These are phyloP conservation scores for Isabelozyma gotoi DNA, from an alignment of 805 yeast species.

Conservation along the genomic window DNA sequence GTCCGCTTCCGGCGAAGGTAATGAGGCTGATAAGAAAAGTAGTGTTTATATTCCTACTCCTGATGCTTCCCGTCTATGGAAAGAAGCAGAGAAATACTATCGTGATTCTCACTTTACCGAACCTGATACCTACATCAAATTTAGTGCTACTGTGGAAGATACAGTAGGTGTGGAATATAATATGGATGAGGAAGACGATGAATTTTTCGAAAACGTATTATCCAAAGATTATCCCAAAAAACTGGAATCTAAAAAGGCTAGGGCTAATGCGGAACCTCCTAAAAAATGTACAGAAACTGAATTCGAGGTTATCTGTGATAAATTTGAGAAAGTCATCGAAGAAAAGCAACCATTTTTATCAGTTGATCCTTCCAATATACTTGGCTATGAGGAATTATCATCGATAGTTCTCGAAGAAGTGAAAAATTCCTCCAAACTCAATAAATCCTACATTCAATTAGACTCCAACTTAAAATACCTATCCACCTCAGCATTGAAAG, in stretches of 20 bases:
- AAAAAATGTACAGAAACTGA: slow-evolving; percentile 69
- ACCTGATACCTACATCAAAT: slow-evolving; percentile 81
- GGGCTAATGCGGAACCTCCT: slow-evolving; percentile 14
- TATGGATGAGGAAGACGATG: slow-evolving; percentile 88
- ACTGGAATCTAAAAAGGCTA: slow-evolving; percentile 8
- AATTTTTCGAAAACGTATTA: slow-evolving; percentile 47
- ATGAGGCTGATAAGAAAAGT: slow-evolving; percentile 13
- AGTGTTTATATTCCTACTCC: slow-evolving; percentile 93
- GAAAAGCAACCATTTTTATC: slow-evolving; percentile 86
- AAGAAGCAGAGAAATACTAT: slow-evolving; percentile 73
- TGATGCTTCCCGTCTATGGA: slow-evolving; percentile 84
- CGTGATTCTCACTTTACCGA: slow-evolving; percentile 56
- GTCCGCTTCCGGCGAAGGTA: slow-evolving; percentile 36
- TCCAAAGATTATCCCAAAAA: slow-evolving; percentile 34
- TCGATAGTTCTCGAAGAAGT: slow-evolving; percentile 42
- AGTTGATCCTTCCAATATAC: slow-evolving; percentile 78
- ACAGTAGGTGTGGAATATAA: slow-evolving; percentile 81
- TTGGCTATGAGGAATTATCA: slow-evolving; percentile 68
- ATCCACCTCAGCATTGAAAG: slow-evolving; percentile 58
- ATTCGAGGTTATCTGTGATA: slow-evolving; percentile 75
- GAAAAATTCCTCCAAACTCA: slow-evolving; percentile 21
- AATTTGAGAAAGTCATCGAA: slow-evolving; percentile 69
- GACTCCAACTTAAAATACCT: slow-evolving; percentile 35
- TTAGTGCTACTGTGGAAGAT: slow-evolving; percentile 95
- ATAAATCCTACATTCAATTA: slow-evolving; percentile 25